A percentile compares a stretch with the other conserved stretches of the same genome.
These are phyloP conservation scores for Serendipita sp. DNA, from an alignment of 768 basidiomycete genomes.

Conservation along the genomic window DNA sequence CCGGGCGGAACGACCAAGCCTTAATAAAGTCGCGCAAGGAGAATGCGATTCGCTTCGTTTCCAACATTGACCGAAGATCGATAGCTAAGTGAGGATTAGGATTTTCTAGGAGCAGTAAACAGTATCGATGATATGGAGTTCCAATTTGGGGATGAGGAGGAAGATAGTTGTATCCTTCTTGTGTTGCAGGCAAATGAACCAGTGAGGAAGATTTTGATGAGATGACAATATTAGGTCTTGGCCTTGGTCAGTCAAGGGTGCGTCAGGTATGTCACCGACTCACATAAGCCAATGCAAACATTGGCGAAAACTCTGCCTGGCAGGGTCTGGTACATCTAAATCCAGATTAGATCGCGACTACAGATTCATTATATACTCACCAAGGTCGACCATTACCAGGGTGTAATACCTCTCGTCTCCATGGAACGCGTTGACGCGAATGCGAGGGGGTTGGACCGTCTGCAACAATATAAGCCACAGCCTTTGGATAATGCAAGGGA, in stretches of 20 bases:
- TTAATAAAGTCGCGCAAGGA: constrained; percentile 46
- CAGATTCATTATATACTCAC: constrained; percentile 22
- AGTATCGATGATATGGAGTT: constrained; percentile 82
- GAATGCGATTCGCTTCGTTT: constrained; percentile 37
- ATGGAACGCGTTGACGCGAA: constrained; percentile 70
- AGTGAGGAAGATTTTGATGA: constrained; percentile 24
- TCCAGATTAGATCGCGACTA: background rate
- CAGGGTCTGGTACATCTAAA: constrained; percentile 68
- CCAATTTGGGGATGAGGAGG: constrained; percentile 87
- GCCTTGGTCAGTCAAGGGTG: constrained; percentile 5
- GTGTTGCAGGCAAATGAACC: constrained; percentile 12
- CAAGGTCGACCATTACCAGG: constrained; percentile 75
- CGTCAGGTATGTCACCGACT: constrained; percentile 16
- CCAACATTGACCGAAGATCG: constrained; percentile 13
- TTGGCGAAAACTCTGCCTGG: constrained; percentile 42
- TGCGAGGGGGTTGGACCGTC: constrained; percentile 47
- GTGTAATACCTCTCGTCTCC: constrained; percentile 69
- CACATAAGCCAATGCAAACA: constrained; percentile 81
- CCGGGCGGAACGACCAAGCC: constrained; percentile 24
- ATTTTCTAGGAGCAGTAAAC: constrained; percentile 42
- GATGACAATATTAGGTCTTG: constrained; percentile 68
- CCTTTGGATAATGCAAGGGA: background rate
- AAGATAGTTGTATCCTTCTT: constrained; percentile 53
- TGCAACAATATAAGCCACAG: constrained; percentile 14
- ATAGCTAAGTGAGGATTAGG: background rate